Base-by-base conservation (phyloP, 2,329 filamentous ascomycete genomes). In the Sordariomycetes sp. region DNA sequence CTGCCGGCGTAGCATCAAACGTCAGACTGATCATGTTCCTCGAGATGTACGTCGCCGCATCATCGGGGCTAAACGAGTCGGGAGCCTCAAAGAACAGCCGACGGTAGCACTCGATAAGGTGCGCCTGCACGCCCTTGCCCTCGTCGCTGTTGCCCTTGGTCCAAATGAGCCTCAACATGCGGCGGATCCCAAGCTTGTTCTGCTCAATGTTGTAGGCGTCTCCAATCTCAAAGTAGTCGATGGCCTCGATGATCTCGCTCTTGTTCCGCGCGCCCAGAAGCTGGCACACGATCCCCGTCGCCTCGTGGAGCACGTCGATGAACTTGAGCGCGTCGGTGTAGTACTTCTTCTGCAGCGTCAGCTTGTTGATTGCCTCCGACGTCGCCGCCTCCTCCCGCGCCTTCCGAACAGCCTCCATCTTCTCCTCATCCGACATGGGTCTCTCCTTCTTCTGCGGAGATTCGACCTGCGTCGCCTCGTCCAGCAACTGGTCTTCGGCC, bases 81-180 rank as follows among this genome's bases (percentile, higher is more conserved):
- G 94, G 94, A 0, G 95, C 91, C 66, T 96, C 90, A 65, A 99
- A 99, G 72, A 97, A 99, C 1, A 99, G 81, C 22, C 89, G 85
- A 67, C 88, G 94, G 75, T 99, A 99, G 69, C 90, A 96, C 64
- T 99, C 94, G 62, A 99, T 96, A 34, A 99, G 78, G 70, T 99
- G 94, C 2, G 88, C 89, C 68, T 99, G 95, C 2, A 99, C 91
- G 58, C 94, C 94, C 73, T 97, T 99, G 65, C 95, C 94, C 76
- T 99, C 95, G 65, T 99, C 94, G 65, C 90, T 97, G 72, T 97
- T 99, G 64, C 94, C 92, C 73, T 99, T 99, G 62, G 94, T 99
- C 94, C 94, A 99, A 69, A 99, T 99, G 22, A 99, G 78, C 56
- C 92, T 86, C 61, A 99, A 78, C 94, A 99, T 99, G 58, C 90